A percentile compares a stretch with the other conserved stretches of the same genome.
Evolutionary conservation across 148 eudicot species (phyloP).

Genomic region (Bassia scoparia): DNA sequence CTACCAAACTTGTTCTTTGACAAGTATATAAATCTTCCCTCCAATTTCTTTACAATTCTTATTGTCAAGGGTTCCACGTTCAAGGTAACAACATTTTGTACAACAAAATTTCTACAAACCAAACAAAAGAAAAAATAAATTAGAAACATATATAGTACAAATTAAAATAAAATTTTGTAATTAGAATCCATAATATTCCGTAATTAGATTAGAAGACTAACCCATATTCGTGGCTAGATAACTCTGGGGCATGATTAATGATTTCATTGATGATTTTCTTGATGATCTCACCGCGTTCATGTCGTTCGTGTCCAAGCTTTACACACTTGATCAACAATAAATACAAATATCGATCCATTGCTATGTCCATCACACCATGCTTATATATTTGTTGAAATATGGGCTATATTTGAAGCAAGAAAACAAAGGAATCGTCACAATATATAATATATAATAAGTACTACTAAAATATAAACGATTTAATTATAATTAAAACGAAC

Average conservation of each 20-base stretch:
- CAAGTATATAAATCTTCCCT: conserved; percentile 28
- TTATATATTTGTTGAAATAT: conserved; percentile 32
- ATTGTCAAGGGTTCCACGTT: background rate
- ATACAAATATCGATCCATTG: conserved; percentile 43
- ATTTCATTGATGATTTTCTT: conserved; percentile 32
- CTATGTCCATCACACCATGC: conserved; percentile 38
- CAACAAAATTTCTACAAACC: conserved; percentile 53
- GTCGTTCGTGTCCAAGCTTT: conserved; percentile 28
- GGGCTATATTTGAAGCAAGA: conserved; percentile 22
- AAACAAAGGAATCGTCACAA: background rate
- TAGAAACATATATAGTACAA: too few relatives aligned
- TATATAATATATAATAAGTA: too few relatives aligned
- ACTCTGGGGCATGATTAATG: conserved; percentile 26
- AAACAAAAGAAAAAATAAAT: background rate
- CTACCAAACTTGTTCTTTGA: conserved; percentile 42
- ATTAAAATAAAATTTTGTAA: too few relatives aligned
- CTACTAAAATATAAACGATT: too few relatives aligned
- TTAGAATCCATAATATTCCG: too few relatives aligned
- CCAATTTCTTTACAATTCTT: conserved; percentile 22
- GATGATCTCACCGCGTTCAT: too few relatives aligned
- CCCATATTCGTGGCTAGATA: conserved; percentile 50
- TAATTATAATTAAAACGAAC: background rate
- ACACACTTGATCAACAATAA: conserved; percentile 42
- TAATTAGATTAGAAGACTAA: conserved; percentile 20
- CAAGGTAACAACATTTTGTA: conserved; percentile 33